Conservation (phyloP, 2,329 filamentous ascomycete genomes). For the Neocucurbitaria cava region DNA sequence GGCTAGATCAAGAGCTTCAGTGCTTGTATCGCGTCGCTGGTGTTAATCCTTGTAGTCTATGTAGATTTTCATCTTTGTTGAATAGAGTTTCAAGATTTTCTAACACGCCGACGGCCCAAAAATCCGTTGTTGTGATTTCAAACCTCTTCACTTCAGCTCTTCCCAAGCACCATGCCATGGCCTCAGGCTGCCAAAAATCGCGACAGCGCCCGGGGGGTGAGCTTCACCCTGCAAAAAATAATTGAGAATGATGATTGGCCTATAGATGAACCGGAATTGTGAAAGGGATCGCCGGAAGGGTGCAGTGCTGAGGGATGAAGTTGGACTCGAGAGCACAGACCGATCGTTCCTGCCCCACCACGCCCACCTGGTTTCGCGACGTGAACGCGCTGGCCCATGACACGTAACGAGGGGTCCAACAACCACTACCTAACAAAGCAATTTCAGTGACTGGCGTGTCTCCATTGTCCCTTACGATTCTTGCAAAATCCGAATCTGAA, state of each 20-base stretch:
- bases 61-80: slow-evolving; percentile 8
- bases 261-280: slow-evolving; percentile 7
- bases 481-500: background rate
- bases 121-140: background rate
- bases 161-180: background rate
- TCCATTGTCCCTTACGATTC: background rate
- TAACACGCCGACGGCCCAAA: background rate
- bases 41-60: slow-evolving; percentile 4
- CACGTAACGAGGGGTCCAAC: slow-evolving; percentile 11
- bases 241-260: slow-evolving; percentile 4
- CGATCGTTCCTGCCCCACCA: slow-evolving; percentile 8
- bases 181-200: background rate
- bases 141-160: background rate
- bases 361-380: slow-evolving; percentile 16
- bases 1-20: slow-evolving; percentile 2
- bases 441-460: background rate
- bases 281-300: slow-evolving; percentile 15
- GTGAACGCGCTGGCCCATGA: slow-evolving; percentile 20
- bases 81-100: slow-evolving; percentile 1
- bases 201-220: background rate
- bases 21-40: slow-evolving; percentile 11
- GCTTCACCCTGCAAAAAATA: background rate
- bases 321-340: slow-evolving; percentile 23
- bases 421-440: slow-evolving; percentile 5
- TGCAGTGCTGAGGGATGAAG: slow-evolving; percentile 9